phyloP scores from a whole-genome alignment of 2,329 filamentous ascomycete species.

The Sclerotinia trifoliorum region DNA sequence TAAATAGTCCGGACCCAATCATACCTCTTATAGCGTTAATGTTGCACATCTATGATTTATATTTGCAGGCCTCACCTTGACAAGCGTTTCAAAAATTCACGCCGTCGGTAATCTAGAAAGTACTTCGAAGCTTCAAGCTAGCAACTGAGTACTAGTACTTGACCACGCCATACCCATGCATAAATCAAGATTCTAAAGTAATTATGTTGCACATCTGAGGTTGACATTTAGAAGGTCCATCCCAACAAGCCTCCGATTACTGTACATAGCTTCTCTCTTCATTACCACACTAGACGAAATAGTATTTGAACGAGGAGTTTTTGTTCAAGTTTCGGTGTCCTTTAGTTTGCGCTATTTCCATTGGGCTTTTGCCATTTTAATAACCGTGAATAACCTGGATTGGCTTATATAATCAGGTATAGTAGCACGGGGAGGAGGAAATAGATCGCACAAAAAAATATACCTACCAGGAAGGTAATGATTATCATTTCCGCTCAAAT shows the following conservation, averaged over 20 bases:
- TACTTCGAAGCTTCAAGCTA: too few relatives aligned
- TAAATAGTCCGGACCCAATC: neutral
- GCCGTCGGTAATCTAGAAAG: neutral
- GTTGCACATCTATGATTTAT: neutral
- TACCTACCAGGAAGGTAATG: too few relatives aligned
- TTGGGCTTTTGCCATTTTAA: too few relatives aligned
- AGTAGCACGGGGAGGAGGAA: too few relatives aligned
- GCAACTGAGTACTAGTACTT: neutral
- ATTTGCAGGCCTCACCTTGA: neutral
- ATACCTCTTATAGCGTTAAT: neutral
- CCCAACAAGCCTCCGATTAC: neutral
- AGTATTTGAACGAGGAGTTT: neutral
- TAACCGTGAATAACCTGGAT: too few relatives aligned
- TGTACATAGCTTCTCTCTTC: neutral
- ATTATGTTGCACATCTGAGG: neutral
- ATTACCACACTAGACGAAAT: neutral
- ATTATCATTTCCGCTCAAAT: too few relatives aligned
- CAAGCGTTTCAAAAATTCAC: neutral
- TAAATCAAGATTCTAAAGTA: too few relatives aligned
- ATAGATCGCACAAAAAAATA: too few relatives aligned
- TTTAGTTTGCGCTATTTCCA: too few relatives aligned
- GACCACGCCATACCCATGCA: neutral
- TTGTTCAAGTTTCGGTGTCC: neutral
- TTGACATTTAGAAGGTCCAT: neutral
- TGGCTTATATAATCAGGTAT: too few relatives aligned